Evolutionary conservation across 2,329 filamentous ascomycete genomes (phyloP), one percentile per base, ranked within the genome.

Genomic region (Myriosclerotinia scirpicola): DNA sequence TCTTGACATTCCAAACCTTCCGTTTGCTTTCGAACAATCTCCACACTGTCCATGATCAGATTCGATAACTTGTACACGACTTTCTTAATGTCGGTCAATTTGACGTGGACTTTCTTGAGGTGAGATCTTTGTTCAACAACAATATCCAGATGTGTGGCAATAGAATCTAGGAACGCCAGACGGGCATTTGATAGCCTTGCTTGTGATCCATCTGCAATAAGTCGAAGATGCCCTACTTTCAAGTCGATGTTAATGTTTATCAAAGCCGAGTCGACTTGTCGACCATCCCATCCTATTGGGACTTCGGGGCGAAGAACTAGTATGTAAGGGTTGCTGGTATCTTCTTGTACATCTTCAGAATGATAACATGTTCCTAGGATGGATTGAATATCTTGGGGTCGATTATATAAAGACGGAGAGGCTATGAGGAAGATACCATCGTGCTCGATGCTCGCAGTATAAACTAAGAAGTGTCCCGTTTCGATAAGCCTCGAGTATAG

Each of bases 41-140:
- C 92, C 54, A 99, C 95, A 76, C 93, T 97, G 78, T 98, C 94
- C 92, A 99, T 97, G 79, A 99, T 98, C 8, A 93, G 92, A 79
- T 97, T 98, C 62, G 93, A 97, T 54, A 99, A 84, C 78, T 96
- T 97, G 82, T 96, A 98, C 3, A 94, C 92, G 2, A 96, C 96
- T 77, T 93, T 93, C 74, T 96, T 93, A 73, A 97, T 97, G 77
- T 96, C 96, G 73, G 92, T 94, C 70, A 99, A 81, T 76, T 96
- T 91, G 61, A 89, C 82, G 75, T 98, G 96, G 72, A 99, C 95
- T 72, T 96, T 92, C 70, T 92, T 90, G 50, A 99, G 84, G 76
- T 97, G 98, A 26, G 95, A 96, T 71, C 95, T 86, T 74, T 96
- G 92, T 77, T 98, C 95, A 65, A 97, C 90, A 12, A 96, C 84